Conservation (phyloP, 2,329 filamentous ascomycete genomes). For the Dactylellina cionopaga region DNA sequence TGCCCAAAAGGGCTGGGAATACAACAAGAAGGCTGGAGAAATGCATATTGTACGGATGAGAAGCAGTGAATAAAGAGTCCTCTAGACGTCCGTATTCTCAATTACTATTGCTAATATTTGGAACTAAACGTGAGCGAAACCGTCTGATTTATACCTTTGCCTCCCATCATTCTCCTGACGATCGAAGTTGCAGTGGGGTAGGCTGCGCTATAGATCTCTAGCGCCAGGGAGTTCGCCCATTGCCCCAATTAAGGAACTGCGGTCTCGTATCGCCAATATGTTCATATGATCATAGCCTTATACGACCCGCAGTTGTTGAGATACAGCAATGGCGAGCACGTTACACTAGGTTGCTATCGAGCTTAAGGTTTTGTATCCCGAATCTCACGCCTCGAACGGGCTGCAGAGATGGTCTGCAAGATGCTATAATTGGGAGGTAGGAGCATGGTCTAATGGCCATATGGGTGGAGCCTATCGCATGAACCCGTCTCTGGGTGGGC, state of each 20-base stretch:
- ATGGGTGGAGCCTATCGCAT: conserved; percentile 23
- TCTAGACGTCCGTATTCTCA: background rate
- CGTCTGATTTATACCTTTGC: conserved; percentile 27
- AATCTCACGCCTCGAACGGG: background rate
- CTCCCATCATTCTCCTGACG: background rate
- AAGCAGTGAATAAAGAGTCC: background rate
- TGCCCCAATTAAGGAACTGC: conserved; percentile 18
- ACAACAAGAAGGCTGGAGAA: conserved; percentile 24
- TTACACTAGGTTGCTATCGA: background rate
- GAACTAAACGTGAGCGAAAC: background rate
- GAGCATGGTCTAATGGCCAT: background rate
- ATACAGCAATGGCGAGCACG: background rate
- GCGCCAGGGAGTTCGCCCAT: background rate
- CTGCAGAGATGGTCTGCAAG: background rate
- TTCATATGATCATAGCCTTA: conserved; percentile 3
- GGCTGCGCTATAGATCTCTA: background rate
- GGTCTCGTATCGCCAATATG: background rate
- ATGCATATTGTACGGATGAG: conserved; percentile 26
- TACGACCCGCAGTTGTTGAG: background rate
- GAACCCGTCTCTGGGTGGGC: conserved; percentile 6
- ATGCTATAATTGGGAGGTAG: conserved; percentile 25
- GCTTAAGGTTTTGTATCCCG: conserved; percentile 8
- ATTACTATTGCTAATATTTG: background rate
- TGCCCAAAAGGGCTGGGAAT: conserved; percentile 15
- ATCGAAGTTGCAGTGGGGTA: background rate